Percentiles rank a stretch among this genome's conserved stretches.
Evolutionary conservation across 345 rosid species (phyloP).

Genomic region (Barbarea vulgaris): DNA sequence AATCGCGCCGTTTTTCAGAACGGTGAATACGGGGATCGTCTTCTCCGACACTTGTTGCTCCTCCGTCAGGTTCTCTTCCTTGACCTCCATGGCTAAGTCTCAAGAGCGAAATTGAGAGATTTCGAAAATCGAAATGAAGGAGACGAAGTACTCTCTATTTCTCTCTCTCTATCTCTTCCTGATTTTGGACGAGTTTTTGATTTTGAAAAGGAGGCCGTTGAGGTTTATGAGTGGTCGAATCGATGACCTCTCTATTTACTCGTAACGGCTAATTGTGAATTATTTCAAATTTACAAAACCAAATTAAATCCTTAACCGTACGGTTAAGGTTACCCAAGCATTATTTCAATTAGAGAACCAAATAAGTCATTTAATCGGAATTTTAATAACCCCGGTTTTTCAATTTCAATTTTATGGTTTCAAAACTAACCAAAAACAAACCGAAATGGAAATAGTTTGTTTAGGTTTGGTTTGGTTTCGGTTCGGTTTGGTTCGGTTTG

Average conservation of each 20-base stretch:
- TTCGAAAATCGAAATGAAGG: not conserved
- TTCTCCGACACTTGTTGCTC: slow-evolving; percentile 37
- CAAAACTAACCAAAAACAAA: slow-evolving; percentile 18
- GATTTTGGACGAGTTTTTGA: slow-evolving; percentile 31
- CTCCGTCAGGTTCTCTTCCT: slow-evolving; percentile 28
- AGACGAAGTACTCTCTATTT: not conserved
- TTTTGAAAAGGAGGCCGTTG: slow-evolving; percentile 59
- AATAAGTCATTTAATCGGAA: not conserved
- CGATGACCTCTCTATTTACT: not conserved
- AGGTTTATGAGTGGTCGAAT: not conserved
- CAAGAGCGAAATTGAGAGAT: not conserved
- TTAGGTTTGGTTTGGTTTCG: too few species aligned
- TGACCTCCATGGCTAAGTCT: slow-evolving; percentile 37
- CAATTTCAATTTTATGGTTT: not conserved
- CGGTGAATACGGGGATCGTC: slow-evolving; percentile 79
- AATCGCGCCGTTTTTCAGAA: slow-evolving; percentile 71
- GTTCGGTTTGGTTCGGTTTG: not conserved
- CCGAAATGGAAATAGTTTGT: not conserved
- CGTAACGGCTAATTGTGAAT: slow-evolving; percentile 27
- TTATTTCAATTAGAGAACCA: not conserved
- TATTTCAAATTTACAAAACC: not conserved
- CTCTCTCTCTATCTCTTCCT: not conserved
- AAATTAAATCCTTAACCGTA: not conserved
- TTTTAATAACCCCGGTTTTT: not conserved
- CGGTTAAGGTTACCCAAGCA: not conserved